Evolutionary conservation across 2,329 filamentous ascomycete genomes (phyloP), one percentile per base, ranked within the genome.

Genomic region (Xylaria sp.): DNA sequence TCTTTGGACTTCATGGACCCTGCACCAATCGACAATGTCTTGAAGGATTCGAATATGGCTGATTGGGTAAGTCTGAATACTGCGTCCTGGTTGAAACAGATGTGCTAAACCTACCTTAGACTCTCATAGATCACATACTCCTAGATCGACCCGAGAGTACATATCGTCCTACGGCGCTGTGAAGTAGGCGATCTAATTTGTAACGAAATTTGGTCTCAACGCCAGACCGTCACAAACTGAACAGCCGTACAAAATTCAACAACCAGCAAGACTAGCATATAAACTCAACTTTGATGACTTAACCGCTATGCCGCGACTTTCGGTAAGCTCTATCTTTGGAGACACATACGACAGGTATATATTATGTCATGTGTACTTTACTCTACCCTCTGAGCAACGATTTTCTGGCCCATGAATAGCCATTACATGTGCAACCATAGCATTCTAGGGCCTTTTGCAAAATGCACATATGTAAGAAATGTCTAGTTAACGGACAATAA

Each of bases 51-150:
- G 0, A 77, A 77, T 25, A 73, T 77, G 18, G 74, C 83, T 48
- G 81, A 84, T 66, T 84, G 82, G 82, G 82, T 82, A 77, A 69
- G 80, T 73, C 18, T 55, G 10, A 25, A 20, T 20, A 10, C 33
- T 36, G 7, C 56, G 25, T 25, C 39, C 41, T 46, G 25, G 25
- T 41, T 18, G 20, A 60, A 41, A 7, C 20, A 25, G 13, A 13
- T 28, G 15, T 54, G 64, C 71, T 76, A 70, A 77, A 49, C 31
- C 33, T n/a, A 46, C 39, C 28, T 46, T 56, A 78, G 76, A 75
- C 52, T 62, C 68, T 73, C 62, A 76, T 78, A 59, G 77, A 78
- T 56, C 74, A 77, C 33, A 73, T 78, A 41, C 75, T 78, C 2
- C 67, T 78, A 18, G 75, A 76, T 57, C 72, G 74, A 13, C 72